Evolutionary conservation across 73 alveolate genomes (phyloP), one percentile per base, ranked within the genome.

Genomic region (Uronychia binucleata): DNA sequence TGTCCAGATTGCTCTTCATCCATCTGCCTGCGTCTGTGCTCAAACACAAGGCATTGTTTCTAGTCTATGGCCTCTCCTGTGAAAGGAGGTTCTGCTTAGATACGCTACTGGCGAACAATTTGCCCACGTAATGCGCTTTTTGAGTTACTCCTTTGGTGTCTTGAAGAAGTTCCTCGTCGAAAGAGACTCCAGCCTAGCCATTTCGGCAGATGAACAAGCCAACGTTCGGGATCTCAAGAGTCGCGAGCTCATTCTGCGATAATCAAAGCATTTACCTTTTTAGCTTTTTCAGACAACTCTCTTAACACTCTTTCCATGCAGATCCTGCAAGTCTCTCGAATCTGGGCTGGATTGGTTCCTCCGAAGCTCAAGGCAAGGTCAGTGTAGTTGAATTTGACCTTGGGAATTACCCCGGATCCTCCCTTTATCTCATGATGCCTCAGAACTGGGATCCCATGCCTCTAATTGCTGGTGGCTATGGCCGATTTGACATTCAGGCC

Each of bases 401-500:
- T 82, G 26, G 93, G 93, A 31, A 91, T 85, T 74, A 87, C 83
- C 28, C 96, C 96, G 31, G 86, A 81, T 33, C 91, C 86, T 31
- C 96, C 92, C 31, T 87, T 91, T 60, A 82, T 26, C 1, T 86
- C 90, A 57, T 77, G 88, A 19, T 93, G 94, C 46, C 96, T 75
- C 14, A 87, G 31, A 5, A 11, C n/a, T 5, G 67, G 67, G 33
- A 84, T 83, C 19, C 96, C 96, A 57, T 77, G 80, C 27, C 60
- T 34, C 28, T 77, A 82, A 33, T 77, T 58, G 34, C n/a, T 46
- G 67, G 67, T 46, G 5, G 67, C 5, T 11, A 91, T 82, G 31
- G 93, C 96, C 0, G 96, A 29, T 82, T 82, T 91, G 30, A 91
- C 59, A 30, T 80, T 60, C 26, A 91, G 83, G 0, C 93, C 96